These are phyloP conservation scores for Craspedostauros australis DNA, from an alignment of 108 stramenopile genomes.

Conservation along the genomic window DNA sequence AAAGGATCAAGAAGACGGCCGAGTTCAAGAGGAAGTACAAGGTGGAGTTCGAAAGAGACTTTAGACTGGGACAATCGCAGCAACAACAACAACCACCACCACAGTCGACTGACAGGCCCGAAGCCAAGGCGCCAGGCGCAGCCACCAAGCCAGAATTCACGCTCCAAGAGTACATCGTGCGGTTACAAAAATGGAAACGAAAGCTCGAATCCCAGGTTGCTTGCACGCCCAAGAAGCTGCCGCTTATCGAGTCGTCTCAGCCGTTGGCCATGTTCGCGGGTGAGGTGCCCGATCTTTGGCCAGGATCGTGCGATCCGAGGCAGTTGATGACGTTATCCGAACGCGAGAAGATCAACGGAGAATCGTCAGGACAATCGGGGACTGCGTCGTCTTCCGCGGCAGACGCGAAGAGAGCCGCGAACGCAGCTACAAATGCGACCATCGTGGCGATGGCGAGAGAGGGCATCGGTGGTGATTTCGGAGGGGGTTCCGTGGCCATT, in stretches of 20 bases:
- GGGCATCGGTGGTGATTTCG: constrained; percentile 69
- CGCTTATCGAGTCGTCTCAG: constrained; percentile 59
- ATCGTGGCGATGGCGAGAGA: constrained; percentile 54
- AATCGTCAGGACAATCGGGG: constrained; percentile 4
- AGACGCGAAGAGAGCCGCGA: constrained; percentile 60
- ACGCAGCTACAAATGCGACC: constrained; percentile 52
- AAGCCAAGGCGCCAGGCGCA: constrained; percentile 9
- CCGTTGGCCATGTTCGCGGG: constrained; percentile 61
- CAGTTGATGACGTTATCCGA: constrained; percentile 25
- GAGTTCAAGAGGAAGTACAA: constrained; percentile 70
- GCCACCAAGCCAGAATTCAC: constrained; percentile 23
- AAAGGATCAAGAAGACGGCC: constrained; percentile 54
- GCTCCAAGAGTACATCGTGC: constrained; percentile 42
- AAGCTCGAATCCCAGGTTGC: constrained; percentile 60
- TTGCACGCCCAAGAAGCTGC: constrained; percentile 42
- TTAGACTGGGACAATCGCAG: constrained; percentile 26
- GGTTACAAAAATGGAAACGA: constrained; percentile 63
- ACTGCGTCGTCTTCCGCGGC: constrained; percentile 49
- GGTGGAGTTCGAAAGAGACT: constrained; percentile 59
- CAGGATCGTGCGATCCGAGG: constrained; percentile 53
- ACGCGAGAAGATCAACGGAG: constrained; percentile 13
- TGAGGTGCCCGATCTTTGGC: constrained; percentile 70
- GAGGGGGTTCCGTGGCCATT: constrained; percentile 66
- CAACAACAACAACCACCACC: neutral
- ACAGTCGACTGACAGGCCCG: neutral